Evolutionary conservation across 345 rosid genomes (phyloP).

Genomic region (Dovyalis caffra): DNA sequence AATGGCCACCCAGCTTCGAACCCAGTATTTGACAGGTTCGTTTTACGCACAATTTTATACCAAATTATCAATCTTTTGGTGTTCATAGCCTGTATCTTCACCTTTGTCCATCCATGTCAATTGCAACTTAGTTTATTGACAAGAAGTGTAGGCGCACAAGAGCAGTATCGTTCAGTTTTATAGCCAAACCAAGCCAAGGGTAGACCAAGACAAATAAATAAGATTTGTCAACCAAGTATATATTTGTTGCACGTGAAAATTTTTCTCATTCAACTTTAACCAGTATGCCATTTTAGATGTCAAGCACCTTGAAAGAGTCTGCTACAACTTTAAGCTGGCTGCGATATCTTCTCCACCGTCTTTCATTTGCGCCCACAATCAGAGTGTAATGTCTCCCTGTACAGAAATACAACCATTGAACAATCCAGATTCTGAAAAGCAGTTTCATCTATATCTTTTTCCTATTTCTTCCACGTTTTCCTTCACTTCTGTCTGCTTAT

Average conservation of each 20-base stretch:
- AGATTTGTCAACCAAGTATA: not conserved
- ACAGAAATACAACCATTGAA: not conserved
- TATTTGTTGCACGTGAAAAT: not conserved
- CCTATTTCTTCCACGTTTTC: not conserved
- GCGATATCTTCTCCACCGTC: conserved; percentile 17
- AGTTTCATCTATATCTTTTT: not conserved
- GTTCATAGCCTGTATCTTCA: not conserved
- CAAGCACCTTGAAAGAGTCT: conserved; percentile 19
- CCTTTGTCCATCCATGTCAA: not conserved
- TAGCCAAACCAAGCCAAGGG: not conserved
- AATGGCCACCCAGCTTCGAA: not conserved
- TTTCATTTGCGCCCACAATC: conserved; percentile 24
- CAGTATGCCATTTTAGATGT: not conserved
- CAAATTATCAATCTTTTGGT: too few species aligned
- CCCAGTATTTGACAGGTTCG: not conserved
- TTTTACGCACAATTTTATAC: not conserved
- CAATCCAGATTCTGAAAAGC: conserved; percentile 3
- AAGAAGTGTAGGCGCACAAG: not conserved
- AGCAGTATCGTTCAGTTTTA: not conserved
- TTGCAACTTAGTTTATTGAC: not conserved
- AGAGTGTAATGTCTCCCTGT: conserved; percentile 12
- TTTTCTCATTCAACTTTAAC: not conserved
- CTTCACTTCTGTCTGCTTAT: not conserved
- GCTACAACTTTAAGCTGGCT: conserved; percentile 10
- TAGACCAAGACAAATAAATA: not conserved